Conservation (phyloP, 345 rosid genomes). For the Nephelium lappaceum region DNA sequence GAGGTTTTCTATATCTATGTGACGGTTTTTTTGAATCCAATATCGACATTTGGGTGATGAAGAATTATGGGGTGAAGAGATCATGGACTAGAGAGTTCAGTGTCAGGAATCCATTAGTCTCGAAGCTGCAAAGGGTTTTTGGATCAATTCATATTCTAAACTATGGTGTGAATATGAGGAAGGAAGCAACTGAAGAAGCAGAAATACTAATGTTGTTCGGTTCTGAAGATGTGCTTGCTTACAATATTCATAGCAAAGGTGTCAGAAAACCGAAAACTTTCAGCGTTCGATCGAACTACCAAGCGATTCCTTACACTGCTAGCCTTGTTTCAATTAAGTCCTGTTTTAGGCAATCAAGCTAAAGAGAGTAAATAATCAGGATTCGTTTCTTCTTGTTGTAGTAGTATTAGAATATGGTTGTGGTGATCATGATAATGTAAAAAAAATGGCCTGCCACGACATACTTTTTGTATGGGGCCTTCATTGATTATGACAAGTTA, state of each 20-base stretch:
- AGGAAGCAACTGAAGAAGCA: constrained; percentile 29
- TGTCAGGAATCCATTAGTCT: constrained; percentile 4
- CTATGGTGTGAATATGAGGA: not conserved
- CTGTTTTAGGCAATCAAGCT: not conserved
- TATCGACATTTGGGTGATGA: constrained; percentile 29
- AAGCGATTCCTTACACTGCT: constrained; percentile 32
- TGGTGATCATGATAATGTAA: not conserved
- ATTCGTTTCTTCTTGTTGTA: not conserved
- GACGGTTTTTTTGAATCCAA: constrained; percentile 19
- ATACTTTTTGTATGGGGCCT: constrained; percentile 5
- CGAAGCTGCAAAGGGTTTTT: constrained; percentile 20
- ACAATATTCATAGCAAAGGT: constrained; percentile 30
- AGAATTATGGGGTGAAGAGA: constrained; percentile 24
- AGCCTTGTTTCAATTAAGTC: not conserved
- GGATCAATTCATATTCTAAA: not conserved
- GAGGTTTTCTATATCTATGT: constrained; percentile 30
- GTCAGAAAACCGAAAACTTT: not conserved
- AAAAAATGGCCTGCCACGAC: not conserved
- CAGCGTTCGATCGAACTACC: not conserved
- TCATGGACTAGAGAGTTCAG: constrained; percentile 34
- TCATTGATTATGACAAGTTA: constrained; percentile 35
- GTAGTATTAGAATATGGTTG: not conserved
- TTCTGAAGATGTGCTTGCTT: constrained; percentile 20
- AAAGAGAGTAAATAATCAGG: not conserved
- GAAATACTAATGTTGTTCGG: constrained; percentile 10